Evolutionary conservation across 2,329 filamentous ascomycete species (phyloP).

Genomic region (Furcasterigmium furcatum): DNA sequence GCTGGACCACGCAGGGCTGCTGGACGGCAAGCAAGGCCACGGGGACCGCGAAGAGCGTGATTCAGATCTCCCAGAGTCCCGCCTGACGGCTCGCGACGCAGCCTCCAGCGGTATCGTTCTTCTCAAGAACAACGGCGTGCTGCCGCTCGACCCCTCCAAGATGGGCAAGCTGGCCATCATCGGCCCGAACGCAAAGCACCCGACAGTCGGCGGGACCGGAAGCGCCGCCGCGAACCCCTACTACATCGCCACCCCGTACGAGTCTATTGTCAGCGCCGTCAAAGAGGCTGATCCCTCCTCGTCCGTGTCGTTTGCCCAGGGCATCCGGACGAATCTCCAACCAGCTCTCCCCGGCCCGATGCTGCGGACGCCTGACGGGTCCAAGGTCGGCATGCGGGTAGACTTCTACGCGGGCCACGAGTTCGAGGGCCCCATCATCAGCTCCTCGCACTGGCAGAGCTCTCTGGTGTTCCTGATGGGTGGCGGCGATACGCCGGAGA

Average conservation of each 20-base stretch:
- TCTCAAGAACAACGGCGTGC: conserved; percentile 58
- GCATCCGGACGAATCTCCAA: conserved; percentile 12
- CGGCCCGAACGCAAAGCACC: conserved; percentile 19
- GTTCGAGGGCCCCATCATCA: conserved; percentile 10
- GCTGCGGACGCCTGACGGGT: conserved; percentile 1
- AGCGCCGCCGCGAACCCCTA: conserved; percentile 17
- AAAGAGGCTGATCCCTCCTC: conserved; percentile 2
- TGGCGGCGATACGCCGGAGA: conserved; percentile 13
- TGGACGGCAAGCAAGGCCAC: no score
- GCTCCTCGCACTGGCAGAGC: conserved; percentile 11
- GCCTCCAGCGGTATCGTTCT: conserved; percentile 58
- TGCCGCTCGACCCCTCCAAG: conserved; percentile 43
- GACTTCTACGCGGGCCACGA: conserved; percentile 13
- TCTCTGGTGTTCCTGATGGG: conserved; percentile 15
- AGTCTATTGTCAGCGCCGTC: conserved; percentile 4
- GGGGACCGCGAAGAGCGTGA: no score
- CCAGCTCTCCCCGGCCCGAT: conserved; percentile 8
- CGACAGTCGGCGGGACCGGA: conserved; percentile 16
- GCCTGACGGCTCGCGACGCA: no score
- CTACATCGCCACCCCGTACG: conserved; percentile 12
- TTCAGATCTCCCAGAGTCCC: no score
- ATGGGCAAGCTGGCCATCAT: conserved; percentile 34
- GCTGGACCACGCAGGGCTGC: no score
- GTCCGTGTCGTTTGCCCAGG: conserved; percentile 4
- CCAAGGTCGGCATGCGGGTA: conserved; percentile 8